Conservation (phyloP, 164 flowering plant species). For the Piper longum region DNA sequence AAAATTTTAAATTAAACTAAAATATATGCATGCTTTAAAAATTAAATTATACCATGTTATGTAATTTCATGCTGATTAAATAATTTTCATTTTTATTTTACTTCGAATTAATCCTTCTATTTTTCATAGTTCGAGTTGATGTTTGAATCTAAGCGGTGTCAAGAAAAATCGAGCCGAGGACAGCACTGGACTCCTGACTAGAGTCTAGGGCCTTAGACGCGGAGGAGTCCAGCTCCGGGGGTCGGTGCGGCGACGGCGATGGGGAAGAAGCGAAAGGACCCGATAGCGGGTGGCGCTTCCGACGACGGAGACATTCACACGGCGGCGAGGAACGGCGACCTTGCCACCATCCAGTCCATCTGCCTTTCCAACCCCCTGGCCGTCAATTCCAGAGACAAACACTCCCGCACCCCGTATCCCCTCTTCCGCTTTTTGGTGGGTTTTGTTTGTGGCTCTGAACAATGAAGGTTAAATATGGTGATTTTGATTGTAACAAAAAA, state of each 20-base stretch:
- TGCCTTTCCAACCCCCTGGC: slow-evolving; percentile 50
- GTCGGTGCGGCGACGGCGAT: neutral
- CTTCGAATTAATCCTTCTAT: too few relatives aligned
- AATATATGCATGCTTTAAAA: too few relatives aligned
- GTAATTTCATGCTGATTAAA: too few relatives aligned
- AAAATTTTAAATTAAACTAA: too few relatives aligned
- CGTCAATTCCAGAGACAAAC: slow-evolving; percentile 83
- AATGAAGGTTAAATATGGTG: too few relatives aligned
- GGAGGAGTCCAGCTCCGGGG: neutral
- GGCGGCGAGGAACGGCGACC: slow-evolving; percentile 75
- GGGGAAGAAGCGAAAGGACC: neutral
- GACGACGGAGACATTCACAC: slow-evolving; percentile 25
- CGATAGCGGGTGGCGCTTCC: neutral
- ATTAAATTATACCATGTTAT: too few relatives aligned
- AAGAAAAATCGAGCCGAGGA: too few relatives aligned
- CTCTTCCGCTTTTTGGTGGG: neutral
- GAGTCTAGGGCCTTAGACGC: neutral
- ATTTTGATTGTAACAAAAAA: too few relatives aligned
- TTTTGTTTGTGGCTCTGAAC: neutral
- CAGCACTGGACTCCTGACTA: too few relatives aligned
- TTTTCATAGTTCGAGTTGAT: too few relatives aligned
- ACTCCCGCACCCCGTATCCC: slow-evolving; percentile 93
- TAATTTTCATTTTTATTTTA: too few relatives aligned
- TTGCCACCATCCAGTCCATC: slow-evolving; percentile 34
- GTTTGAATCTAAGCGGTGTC: too few relatives aligned